Evolutionary conservation across 108 stramenopile species (phyloP).

Genomic region (Asterionellopsis glacialis): DNA sequence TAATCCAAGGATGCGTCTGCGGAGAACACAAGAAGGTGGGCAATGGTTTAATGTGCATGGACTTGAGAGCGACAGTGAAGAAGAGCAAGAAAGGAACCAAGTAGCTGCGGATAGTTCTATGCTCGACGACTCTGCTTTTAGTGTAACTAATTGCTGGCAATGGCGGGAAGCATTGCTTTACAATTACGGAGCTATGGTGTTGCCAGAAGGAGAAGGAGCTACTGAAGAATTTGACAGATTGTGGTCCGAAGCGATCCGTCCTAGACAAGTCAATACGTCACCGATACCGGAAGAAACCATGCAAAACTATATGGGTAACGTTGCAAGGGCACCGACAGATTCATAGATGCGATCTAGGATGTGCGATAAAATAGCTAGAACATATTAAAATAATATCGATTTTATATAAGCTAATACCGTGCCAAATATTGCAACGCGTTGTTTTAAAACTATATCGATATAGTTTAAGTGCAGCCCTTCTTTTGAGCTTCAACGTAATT

Average conservation of each 20-base stretch:
- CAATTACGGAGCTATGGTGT: conserved; percentile 54
- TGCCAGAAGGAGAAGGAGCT: conserved; percentile 64
- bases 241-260: conserved; percentile 7
- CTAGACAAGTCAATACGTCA: neutral
- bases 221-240: conserved; percentile 2
- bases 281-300: no score
- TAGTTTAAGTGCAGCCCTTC: conserved; percentile 32
- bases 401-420: no score
- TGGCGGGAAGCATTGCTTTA: conserved; percentile 83
- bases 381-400: no score
- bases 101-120: conserved; percentile 17
- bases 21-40: conserved; percentile 40
- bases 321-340: no score
- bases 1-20: conserved; percentile 23
- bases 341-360: no score
- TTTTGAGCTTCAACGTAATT: conserved; percentile 46
- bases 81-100: conserved; percentile 13
- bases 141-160: conserved; percentile 51
- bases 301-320: no score
- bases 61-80: conserved; percentile 24
- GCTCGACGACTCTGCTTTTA: conserved; percentile 48
- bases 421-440: no score
- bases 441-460: no score
- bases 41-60: conserved; percentile 36
- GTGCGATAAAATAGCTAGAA: no score